A percentile compares a stretch with the other conserved stretches of the same genome.
phyloP scores from a whole-genome alignment of 2,329 filamentous ascomycete species.

The Teratosphaeria pseudoeucalypti region DNA sequence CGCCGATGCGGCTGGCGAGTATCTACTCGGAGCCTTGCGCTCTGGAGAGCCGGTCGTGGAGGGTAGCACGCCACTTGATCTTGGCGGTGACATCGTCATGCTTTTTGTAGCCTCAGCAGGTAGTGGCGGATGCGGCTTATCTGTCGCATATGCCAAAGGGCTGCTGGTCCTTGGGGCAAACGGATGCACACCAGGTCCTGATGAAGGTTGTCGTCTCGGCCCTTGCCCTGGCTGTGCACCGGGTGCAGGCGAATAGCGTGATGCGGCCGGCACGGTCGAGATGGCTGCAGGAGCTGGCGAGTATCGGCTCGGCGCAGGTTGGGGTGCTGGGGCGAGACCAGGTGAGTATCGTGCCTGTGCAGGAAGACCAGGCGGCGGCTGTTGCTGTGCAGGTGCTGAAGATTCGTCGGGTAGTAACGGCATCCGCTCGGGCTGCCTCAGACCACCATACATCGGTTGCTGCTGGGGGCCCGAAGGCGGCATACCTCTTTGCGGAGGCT shows the following conservation, averaged over 20 bases:
- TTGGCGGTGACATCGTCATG: conserved; percentile 29
- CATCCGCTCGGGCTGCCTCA: conserved; percentile 32
- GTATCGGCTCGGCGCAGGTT: conserved; percentile 17
- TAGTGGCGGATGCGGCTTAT: conserved; percentile 23
- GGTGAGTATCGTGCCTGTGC: conserved; percentile 12
- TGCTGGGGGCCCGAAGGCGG: conserved; percentile 9
- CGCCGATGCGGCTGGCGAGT: conserved; percentile 1
- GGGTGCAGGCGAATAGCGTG: conserved; percentile 50
- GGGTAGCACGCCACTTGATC: conserved; percentile 13
- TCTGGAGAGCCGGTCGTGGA: conserved; percentile 3
- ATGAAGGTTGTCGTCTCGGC: conserved; percentile 20
- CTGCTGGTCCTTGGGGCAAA: conserved; percentile 57
- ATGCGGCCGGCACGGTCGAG: conserved; percentile 26
- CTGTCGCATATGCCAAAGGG: conserved; percentile 44
- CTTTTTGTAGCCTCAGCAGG: conserved; percentile 7
- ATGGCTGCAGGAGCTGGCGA: conserved; percentile 28
- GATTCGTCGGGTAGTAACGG: conserved; percentile 29
- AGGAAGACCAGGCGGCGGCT: conserved; percentile 14
- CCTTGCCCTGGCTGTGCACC: conserved; percentile 30
- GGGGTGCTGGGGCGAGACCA: conserved; percentile 17
- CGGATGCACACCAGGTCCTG: conserved; percentile 19
- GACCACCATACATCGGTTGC: conserved; percentile 17
- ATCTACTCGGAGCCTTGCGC: conserved; percentile 1
- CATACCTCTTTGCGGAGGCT: conserved; percentile 7
- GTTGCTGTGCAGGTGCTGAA: conserved; percentile 10